Percentiles rank a stretch among this genome's conserved stretches.
These are phyloP conservation scores for Primulina tabacum DNA, from an alignment of 257 asterid species.

Conservation along the genomic window DNA sequence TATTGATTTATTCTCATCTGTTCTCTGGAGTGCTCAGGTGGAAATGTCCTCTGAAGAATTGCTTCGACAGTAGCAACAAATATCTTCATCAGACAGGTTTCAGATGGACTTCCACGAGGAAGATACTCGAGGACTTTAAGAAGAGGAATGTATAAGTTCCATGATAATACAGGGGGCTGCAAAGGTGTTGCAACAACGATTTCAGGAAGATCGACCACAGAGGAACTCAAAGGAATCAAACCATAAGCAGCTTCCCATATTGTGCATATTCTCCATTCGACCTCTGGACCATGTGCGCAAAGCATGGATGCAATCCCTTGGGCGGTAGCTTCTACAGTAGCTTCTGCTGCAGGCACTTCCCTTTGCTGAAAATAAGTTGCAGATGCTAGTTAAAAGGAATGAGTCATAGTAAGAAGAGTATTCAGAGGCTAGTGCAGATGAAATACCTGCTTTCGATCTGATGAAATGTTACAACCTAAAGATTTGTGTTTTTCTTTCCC, in stretches of 20 bases:
- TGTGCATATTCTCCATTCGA: constrained; percentile 98
- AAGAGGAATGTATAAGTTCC: constrained; percentile 93
- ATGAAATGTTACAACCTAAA: constrained; percentile 54
- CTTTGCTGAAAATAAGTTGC: constrained; percentile 48
- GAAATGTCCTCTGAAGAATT: constrained; percentile 91
- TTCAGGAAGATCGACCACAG: constrained; percentile 96
- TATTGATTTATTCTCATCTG: constrained; percentile 74
- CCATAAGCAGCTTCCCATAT: constrained; percentile 99
- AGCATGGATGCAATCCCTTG: constrained; percentile 99
- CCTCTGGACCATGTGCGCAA: constrained; percentile 99
- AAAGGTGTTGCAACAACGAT: constrained; percentile 89
- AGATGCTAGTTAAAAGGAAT: constrained; percentile 22
- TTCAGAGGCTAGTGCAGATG: constrained; percentile 26
- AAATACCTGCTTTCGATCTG: constrained; percentile 66
- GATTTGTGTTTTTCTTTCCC: constrained; percentile 72
- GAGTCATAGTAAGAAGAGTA: constrained; percentile 19
- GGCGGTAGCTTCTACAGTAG: constrained; percentile 96
- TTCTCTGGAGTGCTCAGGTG: constrained; percentile 78
- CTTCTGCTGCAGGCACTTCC: constrained; percentile 76
- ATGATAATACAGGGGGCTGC: constrained; percentile 88
- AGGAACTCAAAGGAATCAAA: constrained; percentile 89
- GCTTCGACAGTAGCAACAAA: constrained; percentile 98
- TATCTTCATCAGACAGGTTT: constrained; percentile 95
- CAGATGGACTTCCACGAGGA: constrained; percentile 99
- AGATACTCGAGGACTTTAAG: constrained; percentile 97